Conservation (phyloP, 352 stramenopile species). For the Globisporangium polare region DNA sequence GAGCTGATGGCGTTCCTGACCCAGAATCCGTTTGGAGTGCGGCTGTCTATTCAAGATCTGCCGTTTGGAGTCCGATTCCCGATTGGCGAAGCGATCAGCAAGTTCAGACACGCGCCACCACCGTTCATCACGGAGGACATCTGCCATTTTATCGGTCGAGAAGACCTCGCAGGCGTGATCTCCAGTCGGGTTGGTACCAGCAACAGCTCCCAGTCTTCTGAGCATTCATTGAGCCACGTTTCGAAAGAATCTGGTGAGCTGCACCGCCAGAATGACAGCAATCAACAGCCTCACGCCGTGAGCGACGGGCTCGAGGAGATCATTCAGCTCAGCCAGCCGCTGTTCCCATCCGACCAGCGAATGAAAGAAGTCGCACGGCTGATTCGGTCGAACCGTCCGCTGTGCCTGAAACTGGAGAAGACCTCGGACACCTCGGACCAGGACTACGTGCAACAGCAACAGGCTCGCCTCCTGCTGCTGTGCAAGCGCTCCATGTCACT, state of each 20-base stretch:
- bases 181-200: not conserved
- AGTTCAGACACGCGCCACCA: slow-evolving; percentile 58
- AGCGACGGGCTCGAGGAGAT: slow-evolving; percentile 70
- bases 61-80: slow-evolving; percentile 55
- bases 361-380: slow-evolving; percentile 81
- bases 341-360: slow-evolving; percentile 70
- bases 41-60: slow-evolving; percentile 48
- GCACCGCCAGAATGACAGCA: slow-evolving; percentile 16
- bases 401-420: slow-evolving; percentile 75
- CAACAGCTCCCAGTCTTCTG: not conserved
- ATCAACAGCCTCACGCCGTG: slow-evolving; percentile 16
- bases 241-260: slow-evolving; percentile 9
- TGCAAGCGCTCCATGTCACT: slow-evolving; percentile 93
- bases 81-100: slow-evolving; percentile 48
- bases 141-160: slow-evolving; percentile 49
- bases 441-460: slow-evolving; percentile 85
- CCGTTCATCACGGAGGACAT: slow-evolving; percentile 51
- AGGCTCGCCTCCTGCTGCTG: slow-evolving; percentile 92
- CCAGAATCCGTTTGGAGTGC: slow-evolving; percentile 29
- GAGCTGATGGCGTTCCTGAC: slow-evolving; percentile 51
- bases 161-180: slow-evolving; percentile 43
- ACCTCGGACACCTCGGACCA: slow-evolving; percentile 59
- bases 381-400: slow-evolving; percentile 65
- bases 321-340: slow-evolving; percentile 40
- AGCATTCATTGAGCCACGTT: not conserved